phyloP scores from a whole-genome alignment of 257 asterid genomes.

The Schizonepeta tenuifolia region DNA sequence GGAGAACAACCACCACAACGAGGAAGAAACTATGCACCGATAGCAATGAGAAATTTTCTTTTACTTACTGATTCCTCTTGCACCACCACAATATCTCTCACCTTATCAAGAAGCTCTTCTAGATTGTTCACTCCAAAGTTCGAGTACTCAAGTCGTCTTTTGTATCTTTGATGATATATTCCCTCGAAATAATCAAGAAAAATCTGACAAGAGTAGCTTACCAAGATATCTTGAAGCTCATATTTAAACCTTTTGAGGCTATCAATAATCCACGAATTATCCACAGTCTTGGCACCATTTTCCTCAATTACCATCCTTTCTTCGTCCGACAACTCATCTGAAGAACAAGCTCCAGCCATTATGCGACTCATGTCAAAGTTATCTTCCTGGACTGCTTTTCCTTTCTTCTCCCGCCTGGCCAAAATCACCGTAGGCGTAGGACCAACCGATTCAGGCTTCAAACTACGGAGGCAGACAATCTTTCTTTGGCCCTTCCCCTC shows the following conservation, averaged over 20 bases:
- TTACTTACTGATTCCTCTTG: constrained; percentile 74
- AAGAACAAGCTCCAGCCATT: constrained; percentile 49
- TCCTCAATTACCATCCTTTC: constrained; percentile 50
- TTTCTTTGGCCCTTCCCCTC: constrained; percentile 66
- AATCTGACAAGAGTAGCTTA: constrained; percentile 78
- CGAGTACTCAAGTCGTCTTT: constrained; percentile 65
- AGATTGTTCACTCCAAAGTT: constrained; percentile 69
- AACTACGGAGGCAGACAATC: constrained; percentile 52
- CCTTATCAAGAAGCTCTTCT: constrained; percentile 77
- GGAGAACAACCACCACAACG: background rate
- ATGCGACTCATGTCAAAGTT: constrained; percentile 15
- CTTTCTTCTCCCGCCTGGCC: constrained; percentile 52
- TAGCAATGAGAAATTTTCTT: constrained; percentile 65
- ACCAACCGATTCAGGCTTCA: constrained; percentile 46
- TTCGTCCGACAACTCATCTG: constrained; percentile 73
- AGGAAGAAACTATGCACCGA: constrained; percentile 45
- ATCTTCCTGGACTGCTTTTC: constrained; percentile 55
- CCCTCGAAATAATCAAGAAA: constrained; percentile 68
- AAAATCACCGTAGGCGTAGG: constrained; percentile 35
- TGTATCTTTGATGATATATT: constrained; percentile 76
- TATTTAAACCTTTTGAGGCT: constrained; percentile 60
- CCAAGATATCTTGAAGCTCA: constrained; percentile 91
- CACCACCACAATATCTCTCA: constrained; percentile 71
- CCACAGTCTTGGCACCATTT: constrained; percentile 10
- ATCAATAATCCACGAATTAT: constrained; percentile 24